phyloP scores from a whole-genome alignment of 495 filamentous ascomycete species.

The Penicillium taxi region DNA sequence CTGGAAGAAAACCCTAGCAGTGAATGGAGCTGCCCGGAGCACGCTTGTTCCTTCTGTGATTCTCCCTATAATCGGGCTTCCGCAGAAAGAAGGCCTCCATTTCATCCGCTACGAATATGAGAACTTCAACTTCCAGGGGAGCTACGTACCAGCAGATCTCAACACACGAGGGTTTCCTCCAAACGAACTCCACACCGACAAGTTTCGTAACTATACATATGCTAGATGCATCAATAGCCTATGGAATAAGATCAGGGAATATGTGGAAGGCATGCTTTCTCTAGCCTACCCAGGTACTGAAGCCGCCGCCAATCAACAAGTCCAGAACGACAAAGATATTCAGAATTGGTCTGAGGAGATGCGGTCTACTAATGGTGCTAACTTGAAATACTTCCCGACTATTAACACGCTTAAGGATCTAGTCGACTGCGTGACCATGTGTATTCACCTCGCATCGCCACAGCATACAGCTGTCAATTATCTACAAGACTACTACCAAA shows the following conservation, averaged over 20 bases:
- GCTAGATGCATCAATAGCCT: slow-evolving; percentile 35
- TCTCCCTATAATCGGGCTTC: slow-evolving; percentile 28
- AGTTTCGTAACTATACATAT: slow-evolving; percentile 42
- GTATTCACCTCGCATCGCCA: slow-evolving; percentile 44
- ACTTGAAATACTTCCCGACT: slow-evolving; percentile 26
- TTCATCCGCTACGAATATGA: slow-evolving; percentile 29
- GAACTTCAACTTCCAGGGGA: slow-evolving; percentile 32
- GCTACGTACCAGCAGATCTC: slow-evolving; percentile 42
- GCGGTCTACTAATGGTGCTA: slow-evolving; percentile 12
- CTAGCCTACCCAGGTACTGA: slow-evolving; percentile 13
- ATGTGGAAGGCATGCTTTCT: slow-evolving; percentile 25
- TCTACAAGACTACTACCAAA: slow-evolving; percentile 42
- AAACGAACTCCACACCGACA: slow-evolving; percentile 11
- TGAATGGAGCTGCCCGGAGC: slow-evolving; percentile 42
- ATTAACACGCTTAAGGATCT: slow-evolving; percentile 17
- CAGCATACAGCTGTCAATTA: slow-evolving; percentile 46
- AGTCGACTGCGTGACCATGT: slow-evolving; percentile 37
- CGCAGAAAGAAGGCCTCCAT: slow-evolving; percentile 15
- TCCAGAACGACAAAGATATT: slow-evolving; percentile 11
- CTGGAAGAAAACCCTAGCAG: slow-evolving; percentile 42
- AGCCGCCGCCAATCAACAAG: background rate
- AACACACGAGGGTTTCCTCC: slow-evolving; percentile 32
- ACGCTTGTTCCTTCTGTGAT: slow-evolving; percentile 38
- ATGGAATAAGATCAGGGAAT: slow-evolving; percentile 31
- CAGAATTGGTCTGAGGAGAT: slow-evolving; percentile 32